Percentiles rank a stretch among this genome's conserved stretches.
Evolutionary conservation across 2,329 filamentous ascomycete genomes (phyloP).

Genomic region (Pestalotiopsis sp.): DNA sequence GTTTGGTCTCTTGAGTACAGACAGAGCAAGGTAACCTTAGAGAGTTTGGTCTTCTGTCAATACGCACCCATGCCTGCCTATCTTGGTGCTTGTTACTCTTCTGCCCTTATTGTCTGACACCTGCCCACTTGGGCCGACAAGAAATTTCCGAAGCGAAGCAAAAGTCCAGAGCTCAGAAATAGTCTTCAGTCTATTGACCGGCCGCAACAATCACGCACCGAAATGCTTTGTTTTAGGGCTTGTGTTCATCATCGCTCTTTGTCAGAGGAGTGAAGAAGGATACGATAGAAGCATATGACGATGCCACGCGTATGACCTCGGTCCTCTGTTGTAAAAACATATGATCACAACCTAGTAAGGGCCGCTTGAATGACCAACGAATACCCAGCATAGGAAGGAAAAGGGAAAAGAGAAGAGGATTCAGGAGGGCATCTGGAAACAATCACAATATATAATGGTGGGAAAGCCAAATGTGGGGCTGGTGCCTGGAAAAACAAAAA

Average conservation of each 20-base stretch:
- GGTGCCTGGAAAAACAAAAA: neutral
- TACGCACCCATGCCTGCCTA: neutral
- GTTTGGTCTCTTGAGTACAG: neutral
- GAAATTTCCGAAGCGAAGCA: conserved; percentile 7
- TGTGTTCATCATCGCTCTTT: conserved; percentile 10
- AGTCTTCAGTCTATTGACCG: conserved; percentile 5
- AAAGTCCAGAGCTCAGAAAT: conserved; percentile 7
- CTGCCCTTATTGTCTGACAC: neutral
- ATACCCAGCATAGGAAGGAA: neutral
- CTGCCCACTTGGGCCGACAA: conserved; percentile 7
- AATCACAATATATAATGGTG: conserved; percentile 4
- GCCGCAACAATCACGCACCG: conserved; percentile 8
- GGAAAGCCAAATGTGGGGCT: conserved; percentile 7
- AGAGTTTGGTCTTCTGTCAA: neutral
- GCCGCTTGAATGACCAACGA: neutral
- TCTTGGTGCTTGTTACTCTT: neutral
- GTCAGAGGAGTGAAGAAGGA: neutral
- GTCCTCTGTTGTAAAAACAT: neutral
- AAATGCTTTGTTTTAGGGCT: conserved; percentile 3
- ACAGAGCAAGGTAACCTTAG: neutral
- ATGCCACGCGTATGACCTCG: conserved; percentile 1
- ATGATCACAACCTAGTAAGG: neutral
- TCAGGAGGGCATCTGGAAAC: neutral
- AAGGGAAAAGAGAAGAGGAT: conserved; percentile 1
- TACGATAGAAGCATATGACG: conserved; percentile 9